These are phyloP conservation scores for Scheffersomyces illinoinensis DNA, from an alignment of 1,139 yeast genomes.

Conservation along the genomic window DNA sequence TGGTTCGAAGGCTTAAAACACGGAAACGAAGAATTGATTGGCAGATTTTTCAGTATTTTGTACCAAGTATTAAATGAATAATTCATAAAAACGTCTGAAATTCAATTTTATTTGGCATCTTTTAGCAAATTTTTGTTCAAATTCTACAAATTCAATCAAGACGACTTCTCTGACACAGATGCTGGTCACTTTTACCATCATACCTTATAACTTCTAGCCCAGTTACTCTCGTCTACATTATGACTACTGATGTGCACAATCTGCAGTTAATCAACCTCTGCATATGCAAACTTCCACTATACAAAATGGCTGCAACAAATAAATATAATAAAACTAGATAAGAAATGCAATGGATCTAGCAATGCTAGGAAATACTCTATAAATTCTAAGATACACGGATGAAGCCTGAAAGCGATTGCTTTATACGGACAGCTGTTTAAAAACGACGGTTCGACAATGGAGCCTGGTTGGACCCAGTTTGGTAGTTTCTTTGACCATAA, in stretches of 20 bases:
- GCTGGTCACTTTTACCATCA: too few relatives aligned
- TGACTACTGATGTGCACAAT: neutral
- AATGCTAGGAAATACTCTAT: neutral
- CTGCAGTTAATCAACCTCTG: neutral
- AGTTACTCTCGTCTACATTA: neutral
- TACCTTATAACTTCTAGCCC: neutral
- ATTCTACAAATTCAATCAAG: too few relatives aligned
- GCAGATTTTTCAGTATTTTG: too few relatives aligned
- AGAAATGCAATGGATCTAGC: neutral
- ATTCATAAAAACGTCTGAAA: too few relatives aligned
- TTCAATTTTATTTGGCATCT: neutral
- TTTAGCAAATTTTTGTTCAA: neutral
- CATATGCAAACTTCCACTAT: too few relatives aligned
- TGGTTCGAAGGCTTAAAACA: too few relatives aligned
- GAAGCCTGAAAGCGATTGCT: neutral
- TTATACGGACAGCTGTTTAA: constrained; percentile 6
- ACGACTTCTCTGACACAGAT: too few relatives aligned
- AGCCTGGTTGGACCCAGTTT: constrained; percentile 24
- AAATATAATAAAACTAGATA: neutral
- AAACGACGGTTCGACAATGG: constrained; percentile 27
- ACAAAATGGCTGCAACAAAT: neutral
- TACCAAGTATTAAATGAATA: too few relatives aligned
- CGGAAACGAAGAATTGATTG: too few relatives aligned
- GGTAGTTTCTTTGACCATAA: constrained; percentile 16
- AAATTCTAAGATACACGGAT: neutral